Evolutionary conservation across 2,329 filamentous ascomycete species (phyloP), one percentile per base, ranked within the genome.

Genomic region (Penicillium capsulatum): DNA sequence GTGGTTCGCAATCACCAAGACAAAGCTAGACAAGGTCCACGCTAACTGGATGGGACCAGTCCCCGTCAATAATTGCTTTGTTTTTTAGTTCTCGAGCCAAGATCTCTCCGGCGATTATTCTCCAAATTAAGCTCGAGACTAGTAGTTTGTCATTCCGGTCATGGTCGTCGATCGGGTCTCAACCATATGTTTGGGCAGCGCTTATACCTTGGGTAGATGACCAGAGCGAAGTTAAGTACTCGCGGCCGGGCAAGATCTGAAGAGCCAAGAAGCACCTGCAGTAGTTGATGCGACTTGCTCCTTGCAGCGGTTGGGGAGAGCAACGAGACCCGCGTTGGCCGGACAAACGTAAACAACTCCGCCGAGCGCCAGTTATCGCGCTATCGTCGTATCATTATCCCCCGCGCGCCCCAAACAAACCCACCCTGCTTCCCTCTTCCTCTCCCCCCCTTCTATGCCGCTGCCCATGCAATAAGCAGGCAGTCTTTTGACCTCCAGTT

Each of bases 351-450:
- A 53, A 53, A 50, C 38, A 45, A 49, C 49, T 49, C 49, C 45
- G 47, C 38, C 44, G 45, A 39, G 34, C 34, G 13, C 30, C 38
- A 42, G 38, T 40, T 47, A 51, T 48, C 50, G 47, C 44, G 48
- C 47, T 53, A 53, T 54, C 51, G 51, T 42, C 29, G 28, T 35
- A 40, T 35, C 50, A 51, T 45, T 45, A 42, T 40, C 38, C 50
- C 49, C 49, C 43, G 41, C 51, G 36, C 36, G 36, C 36, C 46
- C 43, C 53, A 51, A 53, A 54, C 50, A 51, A 49, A 47, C 45
- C 22, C 31, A 26, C 20, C 17, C 11, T 24, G 22, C 16, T 31
- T 27, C 16, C 28, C 17, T 15, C 32, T 30, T 16, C 30, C 29
- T 31, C 22, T 31, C 24, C 20, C 26, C 42, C 26, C 42, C 28